Conservation (phyloP, 2,329 filamentous ascomycete species). For the Venturia carpophila region DNA sequence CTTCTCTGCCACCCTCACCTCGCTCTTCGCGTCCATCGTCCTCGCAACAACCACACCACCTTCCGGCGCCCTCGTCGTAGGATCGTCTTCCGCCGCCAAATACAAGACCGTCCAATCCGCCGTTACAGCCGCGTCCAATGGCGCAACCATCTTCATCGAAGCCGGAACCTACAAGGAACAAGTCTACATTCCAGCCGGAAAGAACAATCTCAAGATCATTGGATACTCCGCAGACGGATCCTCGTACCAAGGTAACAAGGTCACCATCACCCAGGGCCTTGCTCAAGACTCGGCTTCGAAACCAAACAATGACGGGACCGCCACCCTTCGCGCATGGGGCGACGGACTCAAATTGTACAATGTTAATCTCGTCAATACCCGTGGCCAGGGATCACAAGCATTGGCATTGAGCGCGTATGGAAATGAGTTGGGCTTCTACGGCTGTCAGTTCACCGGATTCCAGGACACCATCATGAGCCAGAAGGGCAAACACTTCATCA, state of each 20-base stretch:
- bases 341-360: constrained; percentile 54
- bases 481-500: constrained; percentile 47
- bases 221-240: constrained; percentile 50
- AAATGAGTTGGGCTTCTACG: constrained; percentile 50
- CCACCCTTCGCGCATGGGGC: constrained; percentile 42
- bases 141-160: constrained; percentile 56
- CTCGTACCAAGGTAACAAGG: constrained; percentile 49
- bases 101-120: constrained; percentile 49
- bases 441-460: constrained; percentile 46
- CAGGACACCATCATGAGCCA: constrained; percentile 44
- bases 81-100: constrained; percentile 30
- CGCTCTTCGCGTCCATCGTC: constrained; percentile 21
- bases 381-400: constrained; percentile 44
- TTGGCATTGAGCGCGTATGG: constrained; percentile 47
- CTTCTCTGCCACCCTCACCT: constrained; percentile 8
- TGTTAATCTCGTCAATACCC: constrained; percentile 48
- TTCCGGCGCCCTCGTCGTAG: constrained; percentile 45
- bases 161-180: constrained; percentile 55
- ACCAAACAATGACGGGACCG: constrained; percentile 47
- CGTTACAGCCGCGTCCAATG: constrained; percentile 44
- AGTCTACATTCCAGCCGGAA: constrained; percentile 44
- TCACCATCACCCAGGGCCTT: constrained; percentile 45
- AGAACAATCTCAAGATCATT: constrained; percentile 47
- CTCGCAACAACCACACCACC: constrained; percentile 40
- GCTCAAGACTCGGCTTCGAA: constrained; percentile 38